Conservation (phyloP, 164 flowering plant genomes). For the Sextonia rubra region DNA sequence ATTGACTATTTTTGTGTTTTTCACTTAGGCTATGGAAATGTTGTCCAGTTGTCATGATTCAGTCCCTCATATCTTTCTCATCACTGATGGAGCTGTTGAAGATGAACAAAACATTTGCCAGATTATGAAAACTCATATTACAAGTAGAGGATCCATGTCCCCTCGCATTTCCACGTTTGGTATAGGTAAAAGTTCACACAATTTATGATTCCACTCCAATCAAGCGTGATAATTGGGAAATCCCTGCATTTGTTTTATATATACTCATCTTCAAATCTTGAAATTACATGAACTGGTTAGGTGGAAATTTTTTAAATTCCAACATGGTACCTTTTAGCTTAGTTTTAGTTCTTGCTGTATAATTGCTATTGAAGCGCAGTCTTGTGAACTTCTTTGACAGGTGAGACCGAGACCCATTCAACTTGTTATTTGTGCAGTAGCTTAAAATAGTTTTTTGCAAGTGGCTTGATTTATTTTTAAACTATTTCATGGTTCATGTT, state of each 20-base stretch:
- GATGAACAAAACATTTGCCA: conserved; percentile 83
- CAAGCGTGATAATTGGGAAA: background rate
- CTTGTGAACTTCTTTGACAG: too few relatives aligned
- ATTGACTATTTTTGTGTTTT: background rate
- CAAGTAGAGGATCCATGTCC: conserved; percentile 28
- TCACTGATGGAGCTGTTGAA: conserved; percentile 94
- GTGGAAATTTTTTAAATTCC: too few relatives aligned
- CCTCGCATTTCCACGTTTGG: conserved; percentile 90
- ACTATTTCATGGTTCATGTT: too few relatives aligned
- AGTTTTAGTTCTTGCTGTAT: too few relatives aligned
- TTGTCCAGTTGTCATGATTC: conserved; percentile 43
- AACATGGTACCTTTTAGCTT: too few relatives aligned
- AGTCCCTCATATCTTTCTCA: conserved; percentile 60
- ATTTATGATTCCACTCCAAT: background rate
- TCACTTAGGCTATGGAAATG: conserved; percentile 76
- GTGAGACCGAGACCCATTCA: too few relatives aligned
- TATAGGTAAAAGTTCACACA: conserved; percentile 51
- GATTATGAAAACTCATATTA: conserved; percentile 36
- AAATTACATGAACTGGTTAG: too few relatives aligned
- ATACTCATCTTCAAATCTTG: too few relatives aligned
- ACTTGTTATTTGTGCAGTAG: too few relatives aligned
- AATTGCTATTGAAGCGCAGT: too few relatives aligned
- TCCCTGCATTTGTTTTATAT: background rate
- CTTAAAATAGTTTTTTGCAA: too few relatives aligned
- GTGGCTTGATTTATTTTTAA: too few relatives aligned